A percentile compares a stretch with the other conserved stretches of the same genome.
These are phyloP conservation scores for Rhodofomes roseus DNA, from an alignment of 1,284 basidiomycete species.

Conservation along the genomic window DNA sequence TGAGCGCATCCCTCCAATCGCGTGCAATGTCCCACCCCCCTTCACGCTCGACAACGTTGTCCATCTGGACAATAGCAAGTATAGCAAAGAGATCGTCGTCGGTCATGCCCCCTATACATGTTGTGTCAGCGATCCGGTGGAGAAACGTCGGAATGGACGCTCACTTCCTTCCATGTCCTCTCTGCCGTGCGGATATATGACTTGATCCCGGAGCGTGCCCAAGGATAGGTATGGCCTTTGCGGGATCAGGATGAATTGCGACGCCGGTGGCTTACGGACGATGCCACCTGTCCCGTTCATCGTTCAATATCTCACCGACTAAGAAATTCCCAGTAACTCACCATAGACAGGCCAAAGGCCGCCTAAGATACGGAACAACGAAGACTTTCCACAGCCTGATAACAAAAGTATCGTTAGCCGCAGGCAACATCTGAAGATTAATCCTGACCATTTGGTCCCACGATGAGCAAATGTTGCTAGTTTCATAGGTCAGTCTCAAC, in stretches of 20 bases:
- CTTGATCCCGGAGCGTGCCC: conserved; percentile 92
- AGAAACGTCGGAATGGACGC: conserved; percentile 25
- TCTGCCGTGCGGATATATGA: conserved; percentile 83
- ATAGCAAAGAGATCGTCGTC: conserved; percentile 79
- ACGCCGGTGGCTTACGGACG: conserved; percentile 89
- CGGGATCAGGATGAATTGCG: conserved; percentile 92
- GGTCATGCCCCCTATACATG: conserved; percentile 50
- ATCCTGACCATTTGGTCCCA: conserved; percentile 81
- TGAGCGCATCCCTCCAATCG: conserved; percentile 93
- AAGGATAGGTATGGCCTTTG: conserved; percentile 93
- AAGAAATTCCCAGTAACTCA: conserved; percentile 18
- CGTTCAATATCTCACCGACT: conserved; percentile 28
- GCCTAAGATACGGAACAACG: conserved; percentile 91
- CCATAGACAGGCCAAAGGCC: conserved; percentile 98
- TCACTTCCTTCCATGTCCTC: conserved; percentile 70
- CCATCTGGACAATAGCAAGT: conserved; percentile 83
- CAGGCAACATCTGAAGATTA: not conserved
- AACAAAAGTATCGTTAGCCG: not conserved
- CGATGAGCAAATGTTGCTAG: conserved; percentile 86
- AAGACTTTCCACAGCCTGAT: conserved; percentile 82
- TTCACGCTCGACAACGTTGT: conserved; percentile 88
- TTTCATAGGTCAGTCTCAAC: not conserved
- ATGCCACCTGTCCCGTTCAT: conserved; percentile 47
- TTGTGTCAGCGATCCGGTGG: conserved; percentile 8
- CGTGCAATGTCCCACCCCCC: conserved; percentile 89